A percentile compares a stretch with the other conserved stretches of the same genome.
phyloP scores from a whole-genome alignment of 129 eudicot species.

The Centaurea solstitialis region DNA sequence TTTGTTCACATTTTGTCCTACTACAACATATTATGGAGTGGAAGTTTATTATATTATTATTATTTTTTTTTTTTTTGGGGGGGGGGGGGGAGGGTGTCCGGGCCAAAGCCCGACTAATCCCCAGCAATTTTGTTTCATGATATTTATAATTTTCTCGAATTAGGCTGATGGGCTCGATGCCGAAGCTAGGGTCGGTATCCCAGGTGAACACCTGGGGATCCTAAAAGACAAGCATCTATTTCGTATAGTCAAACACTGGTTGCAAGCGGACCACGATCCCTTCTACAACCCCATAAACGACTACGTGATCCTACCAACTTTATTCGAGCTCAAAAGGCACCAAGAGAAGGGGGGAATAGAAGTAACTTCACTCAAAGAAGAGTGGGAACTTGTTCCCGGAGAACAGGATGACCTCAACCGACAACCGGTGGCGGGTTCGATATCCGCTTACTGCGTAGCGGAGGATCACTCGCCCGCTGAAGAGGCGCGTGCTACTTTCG shows the following conservation, averaged over 20 bases:
- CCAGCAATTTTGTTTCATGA: no score
- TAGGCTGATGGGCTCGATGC: constrained; percentile 97
- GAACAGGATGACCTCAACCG: constrained; percentile 29
- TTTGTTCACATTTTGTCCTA: not conserved
- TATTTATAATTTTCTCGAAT: constrained; percentile 1
- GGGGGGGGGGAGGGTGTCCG: no score
- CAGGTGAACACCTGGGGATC: constrained; percentile 96
- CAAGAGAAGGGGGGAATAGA: constrained; percentile 43
- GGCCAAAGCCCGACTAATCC: no score
- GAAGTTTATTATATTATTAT: not conserved
- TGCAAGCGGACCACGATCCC: constrained; percentile 91
- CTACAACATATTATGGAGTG: not conserved
- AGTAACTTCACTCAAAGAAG: constrained; percentile 68
- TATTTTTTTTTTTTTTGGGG: no score
- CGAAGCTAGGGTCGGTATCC: constrained; percentile 91
- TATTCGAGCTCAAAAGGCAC: constrained; percentile 59
- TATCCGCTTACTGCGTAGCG: constrained; percentile 49
- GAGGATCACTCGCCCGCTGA: constrained; percentile 36
- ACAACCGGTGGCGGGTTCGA: constrained; percentile 45
- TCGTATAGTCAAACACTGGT: constrained; percentile 87
- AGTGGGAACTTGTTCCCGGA: constrained; percentile 77
- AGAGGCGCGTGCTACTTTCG: constrained; percentile 58
- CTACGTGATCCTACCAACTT: constrained; percentile 84
- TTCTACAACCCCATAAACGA: constrained; percentile 90
- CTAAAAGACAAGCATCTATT: constrained; percentile 74